Base-by-base conservation (phyloP, 768 basidiomycete genomes). In the Leccinellum albellum region DNA sequence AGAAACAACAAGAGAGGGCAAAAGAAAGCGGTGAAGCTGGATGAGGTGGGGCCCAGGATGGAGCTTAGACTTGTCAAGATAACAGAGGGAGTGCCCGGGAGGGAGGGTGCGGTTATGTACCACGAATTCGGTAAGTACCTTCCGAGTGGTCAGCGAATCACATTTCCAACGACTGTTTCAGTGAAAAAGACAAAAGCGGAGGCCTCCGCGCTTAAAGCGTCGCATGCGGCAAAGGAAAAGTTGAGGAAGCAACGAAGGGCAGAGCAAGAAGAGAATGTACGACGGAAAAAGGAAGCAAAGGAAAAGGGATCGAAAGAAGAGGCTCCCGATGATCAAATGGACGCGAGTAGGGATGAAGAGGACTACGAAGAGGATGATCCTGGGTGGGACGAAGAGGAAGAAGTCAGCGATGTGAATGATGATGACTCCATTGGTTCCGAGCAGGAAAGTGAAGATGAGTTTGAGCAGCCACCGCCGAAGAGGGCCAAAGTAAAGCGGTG, bases 11-110 rank as follows among this genome's bases (percentile, higher is more conserved):
- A 86, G 70, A 91, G 87, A 70, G 96, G 94, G 0, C 88, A 90
- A 68, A 86, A 88, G 75, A 84, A 92, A 62, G 96, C 97, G 6
- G 92, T 99, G 12, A 81, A 87, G 63, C 76, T 99, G 52, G 90
- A 96, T 53, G 97, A 99, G 74, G 84, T 98, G 45, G 97, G 97
- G 1, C 97, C 97, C 40, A 79, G 97, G 67, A 88, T 99, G 86
- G 97, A 99, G 73, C 75, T 98, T 63, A 81, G 83, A 61, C 75
- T 99, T 63, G 84, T 98, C 64, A 99, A 99, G 78, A 94, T 99
- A 56, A 84, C 87, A 17, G 96, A 98, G 71, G 96, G 97, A 23
- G 77, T 91, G 17, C 94, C 95, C 5, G 97, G 95, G 14, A 95
- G 87, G 64, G 93, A 96, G 72, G 93, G 97, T 6, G 84, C 82